Evolutionary conservation across 768 basidiomycete species (phyloP).

Genomic region (Scleroderma citrinum): DNA sequence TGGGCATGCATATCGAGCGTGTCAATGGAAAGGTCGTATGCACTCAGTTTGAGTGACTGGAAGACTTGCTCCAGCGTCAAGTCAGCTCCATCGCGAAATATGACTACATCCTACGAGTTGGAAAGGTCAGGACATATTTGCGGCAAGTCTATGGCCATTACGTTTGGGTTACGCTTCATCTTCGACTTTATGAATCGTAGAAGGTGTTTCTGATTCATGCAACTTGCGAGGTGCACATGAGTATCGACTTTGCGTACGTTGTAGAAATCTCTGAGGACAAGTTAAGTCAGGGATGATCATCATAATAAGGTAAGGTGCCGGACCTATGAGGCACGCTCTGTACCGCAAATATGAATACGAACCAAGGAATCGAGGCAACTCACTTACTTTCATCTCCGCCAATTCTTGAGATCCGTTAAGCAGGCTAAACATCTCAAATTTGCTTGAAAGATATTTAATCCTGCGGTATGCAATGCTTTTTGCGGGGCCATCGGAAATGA

Average conservation of each 20-base stretch:
- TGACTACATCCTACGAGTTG: conserved; percentile 76
- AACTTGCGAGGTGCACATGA: conserved; percentile 96
- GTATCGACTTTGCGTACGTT: conserved; percentile 98
- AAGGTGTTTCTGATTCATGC: conserved; percentile 99
- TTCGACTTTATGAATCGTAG: conserved; percentile 98
- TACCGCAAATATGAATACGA: conserved; percentile 4
- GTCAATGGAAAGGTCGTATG: conserved; percentile 97
- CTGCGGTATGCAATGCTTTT: conserved; percentile 94
- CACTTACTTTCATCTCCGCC: conserved; percentile 91
- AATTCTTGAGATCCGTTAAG: conserved; percentile 92
- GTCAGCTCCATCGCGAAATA: conserved; percentile 87
- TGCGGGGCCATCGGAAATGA: conserved; percentile 92
- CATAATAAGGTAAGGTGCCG: neutral
- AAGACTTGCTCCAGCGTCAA: conserved; percentile 93
- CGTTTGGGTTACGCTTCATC: conserved; percentile 84
- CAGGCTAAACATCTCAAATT: conserved; percentile 89
- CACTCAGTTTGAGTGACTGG: conserved; percentile 87
- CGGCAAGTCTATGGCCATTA: conserved; percentile 26
- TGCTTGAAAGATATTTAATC: conserved; percentile 86
- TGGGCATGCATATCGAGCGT: conserved; percentile 99
- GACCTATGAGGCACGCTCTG: conserved; percentile 31
- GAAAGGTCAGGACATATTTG: neutral
- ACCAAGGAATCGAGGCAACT: neutral
- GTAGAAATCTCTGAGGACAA: conserved; percentile 81
- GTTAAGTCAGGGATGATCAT: conserved; percentile 2